Percentiles rank a stretch among this genome's conserved stretches.
These are phyloP conservation scores for Debaryomycetaceae sp. DNA, from an alignment of 1,139 yeast species.

Conservation along the genomic window DNA sequence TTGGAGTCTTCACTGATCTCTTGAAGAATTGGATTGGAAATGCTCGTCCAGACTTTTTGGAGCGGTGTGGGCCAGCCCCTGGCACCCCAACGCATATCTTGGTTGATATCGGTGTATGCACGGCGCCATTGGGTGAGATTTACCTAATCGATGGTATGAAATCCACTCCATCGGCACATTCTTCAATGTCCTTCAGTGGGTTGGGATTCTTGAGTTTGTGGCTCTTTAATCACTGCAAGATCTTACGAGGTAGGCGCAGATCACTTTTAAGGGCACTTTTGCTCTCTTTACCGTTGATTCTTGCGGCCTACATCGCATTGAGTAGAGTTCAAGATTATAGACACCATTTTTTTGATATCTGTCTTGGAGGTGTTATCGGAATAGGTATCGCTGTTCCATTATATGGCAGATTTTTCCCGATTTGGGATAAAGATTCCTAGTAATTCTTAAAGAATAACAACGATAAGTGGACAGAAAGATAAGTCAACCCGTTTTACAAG, in stretches of 20 bases:
- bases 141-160: slow-evolving; percentile 68
- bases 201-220: slow-evolving; percentile 61
- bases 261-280: slow-evolving; percentile 13
- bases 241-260: slow-evolving; percentile 9
- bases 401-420: neutral
- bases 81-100: slow-evolving; percentile 36
- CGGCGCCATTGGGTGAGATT: slow-evolving; percentile 44
- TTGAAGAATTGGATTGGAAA: slow-evolving; percentile 75
- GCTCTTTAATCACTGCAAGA: slow-evolving; percentile 52
- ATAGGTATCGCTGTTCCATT: neutral
- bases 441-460: too few species aligned
- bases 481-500: neutral
- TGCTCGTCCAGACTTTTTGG: slow-evolving; percentile 76
- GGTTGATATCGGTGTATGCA: slow-evolving; percentile 32
- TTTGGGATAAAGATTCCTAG: slow-evolving; percentile 1
- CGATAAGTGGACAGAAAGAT: too few species aligned
- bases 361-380: slow-evolving; percentile 42
- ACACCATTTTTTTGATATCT: slow-evolving; percentile 70
- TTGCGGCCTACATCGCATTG: slow-evolving; percentile 53
- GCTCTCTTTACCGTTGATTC: slow-evolving; percentile 14
- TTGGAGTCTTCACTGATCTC: slow-evolving; percentile 58
- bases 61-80: slow-evolving; percentile 55
- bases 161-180: slow-evolving; percentile 81
- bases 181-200: slow-evolving; percentile 66
- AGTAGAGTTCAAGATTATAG: slow-evolving; percentile 71